Evolutionary conservation across 2,329 filamentous ascomycete species (phyloP).

Genomic region (Ophidiomyces ophidiicola): DNA sequence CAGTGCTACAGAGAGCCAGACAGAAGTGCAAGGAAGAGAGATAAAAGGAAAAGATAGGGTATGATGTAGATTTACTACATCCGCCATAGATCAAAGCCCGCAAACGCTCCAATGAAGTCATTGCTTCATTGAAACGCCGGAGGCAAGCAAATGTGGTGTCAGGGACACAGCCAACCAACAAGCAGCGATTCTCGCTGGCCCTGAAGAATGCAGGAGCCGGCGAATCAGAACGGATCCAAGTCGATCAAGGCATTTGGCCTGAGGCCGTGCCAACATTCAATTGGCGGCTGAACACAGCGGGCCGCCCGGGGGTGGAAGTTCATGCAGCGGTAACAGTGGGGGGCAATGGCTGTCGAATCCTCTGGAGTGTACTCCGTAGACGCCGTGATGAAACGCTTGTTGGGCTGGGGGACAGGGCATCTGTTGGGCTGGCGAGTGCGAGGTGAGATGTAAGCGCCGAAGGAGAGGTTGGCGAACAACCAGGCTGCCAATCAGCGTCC

Average conservation of each 20-base stretch:
- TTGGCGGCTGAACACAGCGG: neutral
- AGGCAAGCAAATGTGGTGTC: slow-evolving; percentile 2
- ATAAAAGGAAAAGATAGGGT: neutral
- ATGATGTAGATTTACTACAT: no score
- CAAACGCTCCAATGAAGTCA: slow-evolving; percentile 4
- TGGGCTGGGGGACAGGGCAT: neutral
- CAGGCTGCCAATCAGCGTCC: neutral
- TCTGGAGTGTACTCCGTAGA: neutral
- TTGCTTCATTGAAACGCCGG: neutral
- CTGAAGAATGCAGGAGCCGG: slow-evolving; percentile 1
- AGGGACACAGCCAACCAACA: slow-evolving; percentile 1
- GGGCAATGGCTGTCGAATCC: neutral
- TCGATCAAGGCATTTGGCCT: neutral
- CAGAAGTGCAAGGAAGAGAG: neutral
- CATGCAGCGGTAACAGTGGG: slow-evolving; percentile 9
- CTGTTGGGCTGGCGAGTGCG: neutral
- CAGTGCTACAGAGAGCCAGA: neutral
- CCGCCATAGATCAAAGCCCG: neutral
- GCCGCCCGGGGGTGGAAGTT: neutral
- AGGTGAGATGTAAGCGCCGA: slow-evolving; percentile 7
- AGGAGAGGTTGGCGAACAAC: neutral
- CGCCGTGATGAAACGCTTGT: slow-evolving; percentile 9
- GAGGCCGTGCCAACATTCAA: neutral
- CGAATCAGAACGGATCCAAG: slow-evolving; percentile 4
- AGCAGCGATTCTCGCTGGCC: neutral